Base-by-base conservation (phyloP, 140 eudicot genomes). In the Bidens hawaiensis region DNA sequence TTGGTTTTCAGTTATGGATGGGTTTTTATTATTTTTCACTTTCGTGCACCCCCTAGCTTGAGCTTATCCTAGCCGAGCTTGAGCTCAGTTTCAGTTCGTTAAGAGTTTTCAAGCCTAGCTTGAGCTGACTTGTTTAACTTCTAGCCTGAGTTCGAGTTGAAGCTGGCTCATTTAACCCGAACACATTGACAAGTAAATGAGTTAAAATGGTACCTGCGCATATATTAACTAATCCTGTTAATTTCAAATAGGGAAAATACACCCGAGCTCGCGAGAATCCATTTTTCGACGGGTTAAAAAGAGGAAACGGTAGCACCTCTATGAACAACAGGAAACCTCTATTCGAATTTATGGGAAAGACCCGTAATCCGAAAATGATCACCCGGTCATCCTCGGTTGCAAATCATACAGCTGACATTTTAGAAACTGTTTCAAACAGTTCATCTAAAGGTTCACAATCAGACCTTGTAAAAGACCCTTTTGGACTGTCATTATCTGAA, bases 191-290 rank as follows among this genome's bases (percentile, higher is more conserved):
- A 26, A 27, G 26, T 3, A 51, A 43, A 16, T 43, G 19, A 51
- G 17, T 24, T 15, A 2, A 27, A 15, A 14, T 14, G 9, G 6
- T 1, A n/a, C n/a, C n/a, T n/a, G n/a, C 60, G 26, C 21, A 12
- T 57, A 43, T 38, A 13, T 17, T 58, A 15, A 11, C 33, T 73
- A 16, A 55, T 24, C 8, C 8, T 34, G 15, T 15, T 49, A 7
- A 57, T 25, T 64, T 33, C 69, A 41, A 54, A 26, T 81, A 84
- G 96, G 85, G 68, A 23, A 62, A 64, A 17, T 84, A 84, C 49
- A 64, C 71, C 23, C 84, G 96, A 36, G 73, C 79, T 26, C 84
- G 96, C 45, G 96, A 84, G 40, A 75, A 84, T 60, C 94, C 94
- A 14, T 73, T 81, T 68, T 84, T 81, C 34, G 80, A 81, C 8